Evolutionary conservation across 2,329 filamentous ascomycete genomes (phyloP).

Genomic region (Alternaria ethzedia): DNA sequence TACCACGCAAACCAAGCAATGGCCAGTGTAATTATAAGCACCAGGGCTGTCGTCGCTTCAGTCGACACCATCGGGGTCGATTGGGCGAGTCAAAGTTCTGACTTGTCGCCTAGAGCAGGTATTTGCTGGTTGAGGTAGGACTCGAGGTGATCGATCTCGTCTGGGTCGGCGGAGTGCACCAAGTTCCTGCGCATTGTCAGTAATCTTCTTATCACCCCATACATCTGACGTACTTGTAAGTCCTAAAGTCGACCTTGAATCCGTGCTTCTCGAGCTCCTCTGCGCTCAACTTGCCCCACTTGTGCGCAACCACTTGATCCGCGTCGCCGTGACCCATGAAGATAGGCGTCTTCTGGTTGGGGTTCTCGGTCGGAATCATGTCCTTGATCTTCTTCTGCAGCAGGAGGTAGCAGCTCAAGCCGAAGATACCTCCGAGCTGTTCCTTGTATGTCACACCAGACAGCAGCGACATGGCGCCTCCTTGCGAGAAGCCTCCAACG

Average conservation of each 20-base stretch:
- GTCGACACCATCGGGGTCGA: slow-evolving; percentile 4
- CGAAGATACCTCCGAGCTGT: slow-evolving; percentile 87
- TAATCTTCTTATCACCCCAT: not conserved
- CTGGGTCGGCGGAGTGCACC: slow-evolving; percentile 74
- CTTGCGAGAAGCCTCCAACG: slow-evolving; percentile 84
- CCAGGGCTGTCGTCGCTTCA: slow-evolving; percentile 28
- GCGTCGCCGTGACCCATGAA: slow-evolving; percentile 87
- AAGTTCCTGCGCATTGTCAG: slow-evolving; percentile 62
- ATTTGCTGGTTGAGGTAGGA: slow-evolving; percentile 62
- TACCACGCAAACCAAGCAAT: slow-evolving; percentile 38
- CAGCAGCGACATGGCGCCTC: slow-evolving; percentile 85
- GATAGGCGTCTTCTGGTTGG: slow-evolving; percentile 79
- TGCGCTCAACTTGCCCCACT: slow-evolving; percentile 72
- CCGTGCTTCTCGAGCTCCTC: slow-evolving; percentile 72
- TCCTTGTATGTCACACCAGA: slow-evolving; percentile 74
- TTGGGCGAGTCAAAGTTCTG: slow-evolving; percentile 41
- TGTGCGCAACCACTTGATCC: slow-evolving; percentile 74
- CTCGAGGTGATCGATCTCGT: slow-evolving; percentile 85
- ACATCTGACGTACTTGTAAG: slow-evolving; percentile 67
- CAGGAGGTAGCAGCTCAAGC: slow-evolving; percentile 80
- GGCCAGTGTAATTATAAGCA: slow-evolving; percentile 30
- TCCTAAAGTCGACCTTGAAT: slow-evolving; percentile 75
- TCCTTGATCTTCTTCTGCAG: slow-evolving; percentile 69
- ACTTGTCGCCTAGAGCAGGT: slow-evolving; percentile 53
- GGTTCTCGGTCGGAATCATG: slow-evolving; percentile 50